Percentiles rank a stretch among this genome's conserved stretches.
These are phyloP conservation scores for Alternaria burnsii DNA, from an alignment of 2,329 filamentous ascomycete genomes.

Conservation along the genomic window DNA sequence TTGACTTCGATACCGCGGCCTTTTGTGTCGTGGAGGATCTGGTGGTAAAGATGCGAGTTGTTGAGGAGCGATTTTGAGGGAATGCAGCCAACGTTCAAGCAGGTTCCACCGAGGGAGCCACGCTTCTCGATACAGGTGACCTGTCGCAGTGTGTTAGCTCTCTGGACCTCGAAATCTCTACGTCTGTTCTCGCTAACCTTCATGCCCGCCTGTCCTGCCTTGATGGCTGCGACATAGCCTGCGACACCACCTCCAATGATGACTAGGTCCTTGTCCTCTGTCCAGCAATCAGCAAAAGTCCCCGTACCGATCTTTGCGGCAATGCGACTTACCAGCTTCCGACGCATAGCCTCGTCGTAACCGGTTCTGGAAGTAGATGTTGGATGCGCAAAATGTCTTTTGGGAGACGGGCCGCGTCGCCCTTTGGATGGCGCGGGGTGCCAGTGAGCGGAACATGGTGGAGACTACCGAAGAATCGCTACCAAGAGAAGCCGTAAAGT, in stretches of 20 bases:
- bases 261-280: constrained; percentile 94
- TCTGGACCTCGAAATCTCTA: constrained; percentile 2
- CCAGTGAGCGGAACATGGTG: constrained; percentile 62
- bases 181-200: constrained; percentile 68
- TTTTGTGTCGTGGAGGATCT: constrained; percentile 96
- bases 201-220: constrained; percentile 95
- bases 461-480: constrained; percentile 31
- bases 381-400: constrained; percentile 52
- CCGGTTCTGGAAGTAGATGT: constrained; percentile 59
- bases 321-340: constrained; percentile 57
- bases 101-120: constrained; percentile 92
- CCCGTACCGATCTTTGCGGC: constrained; percentile 23
- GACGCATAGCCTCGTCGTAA: constrained; percentile 66
- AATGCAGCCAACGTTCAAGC: constrained; percentile 98
- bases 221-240: constrained; percentile 98
- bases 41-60: constrained; percentile 98
- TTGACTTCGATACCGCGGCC: constrained; percentile 96
- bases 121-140: constrained; percentile 99
- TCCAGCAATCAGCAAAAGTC: constrained; percentile 46
- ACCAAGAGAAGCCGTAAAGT: constrained; percentile 42
- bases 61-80: constrained; percentile 99
- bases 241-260: constrained; percentile 98
- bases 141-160: constrained; percentile 57
- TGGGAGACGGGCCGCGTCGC: constrained; percentile 47
- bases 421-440: constrained; percentile 60